Percentiles rank a stretch among this genome's conserved stretches.
phyloP scores from a whole-genome alignment of 768 basidiomycete species.

The Paxillus rubicundulus region DNA sequence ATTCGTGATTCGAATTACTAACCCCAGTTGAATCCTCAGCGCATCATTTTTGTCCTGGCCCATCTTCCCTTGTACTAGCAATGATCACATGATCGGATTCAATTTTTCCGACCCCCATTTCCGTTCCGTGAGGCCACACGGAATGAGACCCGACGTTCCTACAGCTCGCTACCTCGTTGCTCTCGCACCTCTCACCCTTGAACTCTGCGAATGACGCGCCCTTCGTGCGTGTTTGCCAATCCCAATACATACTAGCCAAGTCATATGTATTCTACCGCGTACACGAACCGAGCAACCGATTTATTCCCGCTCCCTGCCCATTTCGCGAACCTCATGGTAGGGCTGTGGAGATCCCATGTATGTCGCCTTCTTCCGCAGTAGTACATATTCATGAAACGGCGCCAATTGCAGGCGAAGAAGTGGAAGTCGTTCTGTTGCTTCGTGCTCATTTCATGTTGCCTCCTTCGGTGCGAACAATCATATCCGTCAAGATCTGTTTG shows the following conservation, averaged over 20 bases:
- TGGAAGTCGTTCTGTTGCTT: background rate
- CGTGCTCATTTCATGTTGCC: background rate
- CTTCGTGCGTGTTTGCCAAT: background rate
- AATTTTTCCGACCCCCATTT: background rate
- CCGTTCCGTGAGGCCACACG: background rate
- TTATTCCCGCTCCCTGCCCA: background rate
- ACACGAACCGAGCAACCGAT: background rate
- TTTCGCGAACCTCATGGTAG: background rate
- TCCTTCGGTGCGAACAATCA: background rate
- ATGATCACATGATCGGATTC: background rate
- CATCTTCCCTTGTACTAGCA: no score
- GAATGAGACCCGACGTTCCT: background rate
- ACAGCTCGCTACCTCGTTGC: background rate
- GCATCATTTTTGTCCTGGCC: no score
- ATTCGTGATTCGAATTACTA: background rate
- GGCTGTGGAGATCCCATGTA: background rate
- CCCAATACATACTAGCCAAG: background rate
- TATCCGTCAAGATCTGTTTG: background rate
- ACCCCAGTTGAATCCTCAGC: no score
- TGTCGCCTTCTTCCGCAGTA: background rate
- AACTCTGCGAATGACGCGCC: background rate
- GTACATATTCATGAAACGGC: background rate
- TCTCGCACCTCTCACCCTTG: background rate
- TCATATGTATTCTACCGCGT: background rate
- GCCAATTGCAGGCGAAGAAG: background rate